Conservation (phyloP, 2,329 filamentous ascomycete genomes). For the Rutstroemia sp. region DNA sequence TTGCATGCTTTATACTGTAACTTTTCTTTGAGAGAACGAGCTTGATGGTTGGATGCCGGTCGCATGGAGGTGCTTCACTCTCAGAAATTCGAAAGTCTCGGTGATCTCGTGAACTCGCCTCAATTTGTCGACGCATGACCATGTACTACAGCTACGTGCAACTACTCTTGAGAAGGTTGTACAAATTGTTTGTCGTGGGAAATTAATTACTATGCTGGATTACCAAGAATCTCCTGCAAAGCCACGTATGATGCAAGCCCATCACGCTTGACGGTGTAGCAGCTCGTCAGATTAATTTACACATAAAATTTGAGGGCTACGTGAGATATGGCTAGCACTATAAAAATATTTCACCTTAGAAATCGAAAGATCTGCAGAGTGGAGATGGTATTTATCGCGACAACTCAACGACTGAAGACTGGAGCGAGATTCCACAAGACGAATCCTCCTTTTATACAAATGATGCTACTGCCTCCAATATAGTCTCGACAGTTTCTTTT, state of each 20-base stretch:
- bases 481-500: conserved; percentile 30
- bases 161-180: not conserved
- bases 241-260: too few species aligned
- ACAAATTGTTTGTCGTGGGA: not conserved
- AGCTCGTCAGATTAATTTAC: too few species aligned
- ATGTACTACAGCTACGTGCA: not conserved
- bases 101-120: not conserved
- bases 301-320: too few species aligned
- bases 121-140: not conserved
- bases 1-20: conserved; percentile 20
- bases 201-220: not conserved
- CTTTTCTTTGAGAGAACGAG: not conserved
- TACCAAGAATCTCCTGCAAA: too few species aligned
- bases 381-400: too few species aligned
- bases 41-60: not conserved
- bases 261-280: too few species aligned
- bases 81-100: not conserved
- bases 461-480: conserved; percentile 31
- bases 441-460: conserved; percentile 16
- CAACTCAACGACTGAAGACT: not conserved
- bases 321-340: too few species aligned
- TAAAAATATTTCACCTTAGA: too few species aligned
- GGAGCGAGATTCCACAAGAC: not conserved
- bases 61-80: not conserved
- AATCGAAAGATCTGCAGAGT: too few species aligned